Base-by-base conservation (phyloP, 805 yeast species). In the Zygotorulaspora chibaensis region DNA sequence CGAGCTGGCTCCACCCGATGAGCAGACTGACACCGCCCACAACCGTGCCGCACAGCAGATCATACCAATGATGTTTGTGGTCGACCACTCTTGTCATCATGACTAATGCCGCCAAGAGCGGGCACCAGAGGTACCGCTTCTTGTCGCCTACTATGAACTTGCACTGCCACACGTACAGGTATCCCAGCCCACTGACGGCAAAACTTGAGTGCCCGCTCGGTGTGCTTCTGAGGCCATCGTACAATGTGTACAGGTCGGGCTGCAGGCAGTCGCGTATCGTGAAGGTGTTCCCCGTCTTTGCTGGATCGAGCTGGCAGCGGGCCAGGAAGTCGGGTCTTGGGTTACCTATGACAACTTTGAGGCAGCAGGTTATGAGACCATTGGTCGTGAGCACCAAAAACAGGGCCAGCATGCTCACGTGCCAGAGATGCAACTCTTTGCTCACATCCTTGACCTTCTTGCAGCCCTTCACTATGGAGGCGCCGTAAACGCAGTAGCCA, bases 201-300 rank as follows among this genome's bases (percentile, higher is more conserved):
- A 62, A 51, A 48, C 63, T 58, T 6, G 64, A 53, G 44, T 62
- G 67, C 3, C 67, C 65, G 42, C 63, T 58, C 25, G 67, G 67
- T 2, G 67, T 61, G 47, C 62, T 57, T 30, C 59, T 57, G 34
- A 62, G 46, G 6, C 67, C 67, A 38, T 62, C 67, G 29, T 43
- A 46, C 9, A 62, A 51, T 9, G 59, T 28, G 17, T 38, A 42
- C 31, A 41, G 43, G 43, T 59, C 46, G 17, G 43, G 29, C 38
- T 59, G 63, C 30, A 43, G 45, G 29, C 63, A 57, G 13, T 52
- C 43, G 20, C 49, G 56, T 8, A 54, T n/a, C 5, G 51, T 42
- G 35, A 47, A 51, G 2, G 28, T 40, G 15, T 37, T 36, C 3
- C 35, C 41, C 11, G 43, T 31, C 17, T 31, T 29, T 3, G 42